These are phyloP conservation scores for Neurospora sp. DNA, from an alignment of 495 filamentous ascomycete genomes.

Conservation along the genomic window DNA sequence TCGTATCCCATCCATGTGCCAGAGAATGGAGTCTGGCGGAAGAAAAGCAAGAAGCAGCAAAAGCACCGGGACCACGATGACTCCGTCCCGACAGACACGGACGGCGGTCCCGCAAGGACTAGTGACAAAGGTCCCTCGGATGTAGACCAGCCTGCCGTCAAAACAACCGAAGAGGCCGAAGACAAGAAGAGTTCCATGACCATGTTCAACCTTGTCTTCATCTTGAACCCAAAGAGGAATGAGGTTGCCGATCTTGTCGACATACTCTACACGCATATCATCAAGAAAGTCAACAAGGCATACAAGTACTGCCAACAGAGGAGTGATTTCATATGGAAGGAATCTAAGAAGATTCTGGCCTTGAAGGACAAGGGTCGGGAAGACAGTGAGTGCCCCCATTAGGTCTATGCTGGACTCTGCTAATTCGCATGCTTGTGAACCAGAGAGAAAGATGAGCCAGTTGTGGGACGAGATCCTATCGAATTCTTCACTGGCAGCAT, in stretches of 20 bases:
- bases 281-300: slow-evolving; percentile 80
- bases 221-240: slow-evolving; percentile 65
- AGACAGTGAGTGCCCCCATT: slow-evolving; percentile 43
- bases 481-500: slow-evolving; percentile 69
- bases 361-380: slow-evolving; percentile 73
- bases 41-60: slow-evolving; percentile 48
- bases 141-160: slow-evolving; percentile 25
- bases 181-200: slow-evolving; percentile 60
- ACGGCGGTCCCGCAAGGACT: slow-evolving; percentile 2
- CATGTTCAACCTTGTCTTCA: slow-evolving; percentile 96
- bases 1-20: slow-evolving; percentile 81
- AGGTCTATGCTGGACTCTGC: slow-evolving; percentile 1
- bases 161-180: slow-evolving; percentile 36
- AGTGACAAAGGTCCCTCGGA: slow-evolving; percentile 14
- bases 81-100: slow-evolving; percentile 1
- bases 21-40: slow-evolving; percentile 80
- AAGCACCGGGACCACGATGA: slow-evolving; percentile 16
- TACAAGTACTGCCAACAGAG: slow-evolving; percentile 85
- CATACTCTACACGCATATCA: slow-evolving; percentile 77
- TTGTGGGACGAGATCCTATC: slow-evolving; percentile 63
- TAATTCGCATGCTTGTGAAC: slow-evolving; percentile 2
- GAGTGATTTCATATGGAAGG: slow-evolving; percentile 77
- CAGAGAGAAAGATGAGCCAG: slow-evolving; percentile 42
- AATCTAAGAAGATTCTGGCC: slow-evolving; percentile 65
- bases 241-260: slow-evolving; percentile 65